These are phyloP conservation scores for Escallonia rubra DNA, from an alignment of 129 eudicot species.

Conservation along the genomic window DNA sequence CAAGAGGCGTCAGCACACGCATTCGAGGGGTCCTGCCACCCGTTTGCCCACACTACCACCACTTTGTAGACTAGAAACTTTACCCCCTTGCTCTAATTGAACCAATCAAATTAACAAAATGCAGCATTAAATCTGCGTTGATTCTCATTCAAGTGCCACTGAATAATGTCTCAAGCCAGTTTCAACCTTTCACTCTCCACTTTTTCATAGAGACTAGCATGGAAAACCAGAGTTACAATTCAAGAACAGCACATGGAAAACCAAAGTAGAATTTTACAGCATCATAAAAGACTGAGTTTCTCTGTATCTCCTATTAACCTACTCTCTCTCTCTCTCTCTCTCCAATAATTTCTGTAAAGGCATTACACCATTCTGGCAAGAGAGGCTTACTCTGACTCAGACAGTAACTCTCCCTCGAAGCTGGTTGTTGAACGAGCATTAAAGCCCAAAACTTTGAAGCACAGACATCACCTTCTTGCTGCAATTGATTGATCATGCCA, in stretches of 20 bases:
- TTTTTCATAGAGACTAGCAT: too few relatives aligned
- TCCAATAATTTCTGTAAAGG: conserved; percentile 15
- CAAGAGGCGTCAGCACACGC: conserved; percentile 35
- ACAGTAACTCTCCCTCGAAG: conserved; percentile 40
- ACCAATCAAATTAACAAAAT: background rate
- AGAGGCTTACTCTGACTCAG: conserved; percentile 15
- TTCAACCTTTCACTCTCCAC: too few relatives aligned
- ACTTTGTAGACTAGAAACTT: background rate
- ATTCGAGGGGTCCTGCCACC: conserved; percentile 16
- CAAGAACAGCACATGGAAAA: too few relatives aligned
- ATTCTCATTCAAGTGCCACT: too few relatives aligned
- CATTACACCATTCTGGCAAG: conserved; percentile 1
- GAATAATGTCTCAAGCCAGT: too few relatives aligned
- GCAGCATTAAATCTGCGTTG: background rate
- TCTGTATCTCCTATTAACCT: too few relatives aligned
- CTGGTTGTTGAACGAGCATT: conserved; percentile 46
- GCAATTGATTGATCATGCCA: conserved; percentile 42
- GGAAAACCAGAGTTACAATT: too few relatives aligned
- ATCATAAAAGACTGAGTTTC: too few relatives aligned
- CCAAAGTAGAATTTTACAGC: too few relatives aligned
- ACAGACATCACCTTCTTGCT: conserved; percentile 31
- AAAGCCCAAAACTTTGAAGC: conserved; percentile 21
- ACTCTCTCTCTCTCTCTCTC: conserved; percentile 7
- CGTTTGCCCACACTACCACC: background rate
- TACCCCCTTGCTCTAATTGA: background rate